Percentiles rank a stretch among this genome's conserved stretches.
Conservation (phyloP, 345 rosid species). For the Hevea brasiliensis region DNA sequence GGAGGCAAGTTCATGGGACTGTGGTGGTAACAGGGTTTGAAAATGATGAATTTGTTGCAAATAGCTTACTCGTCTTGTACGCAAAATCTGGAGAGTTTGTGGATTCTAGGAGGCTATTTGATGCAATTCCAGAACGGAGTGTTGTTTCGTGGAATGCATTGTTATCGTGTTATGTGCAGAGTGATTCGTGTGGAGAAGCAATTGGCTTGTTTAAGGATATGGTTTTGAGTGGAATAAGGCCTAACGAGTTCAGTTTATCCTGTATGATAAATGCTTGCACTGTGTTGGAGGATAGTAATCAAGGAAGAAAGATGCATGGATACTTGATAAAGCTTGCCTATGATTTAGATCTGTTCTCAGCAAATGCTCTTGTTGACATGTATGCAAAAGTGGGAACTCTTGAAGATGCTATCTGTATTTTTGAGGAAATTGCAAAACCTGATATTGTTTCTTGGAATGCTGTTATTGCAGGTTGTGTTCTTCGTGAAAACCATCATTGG, state of each 20-base stretch:
- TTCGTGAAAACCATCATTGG: slow-evolving; percentile 36
- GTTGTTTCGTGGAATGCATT: slow-evolving; percentile 65
- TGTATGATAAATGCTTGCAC: slow-evolving; percentile 55
- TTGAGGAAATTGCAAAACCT: slow-evolving; percentile 47
- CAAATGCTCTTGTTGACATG: slow-evolving; percentile 72
- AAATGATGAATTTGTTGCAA: slow-evolving; percentile 54
- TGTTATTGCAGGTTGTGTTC: slow-evolving; percentile 58
- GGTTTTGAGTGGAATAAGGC: slow-evolving; percentile 47
- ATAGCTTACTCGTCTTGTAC: slow-evolving; percentile 56
- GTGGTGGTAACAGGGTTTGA: slow-evolving; percentile 54
- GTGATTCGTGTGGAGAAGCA: slow-evolving; percentile 41
- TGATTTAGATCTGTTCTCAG: slow-evolving; percentile 45
- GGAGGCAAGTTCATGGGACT: slow-evolving; percentile 58
- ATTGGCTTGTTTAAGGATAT: slow-evolving; percentile 46
- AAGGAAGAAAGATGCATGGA: slow-evolving; percentile 52
- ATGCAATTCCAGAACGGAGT: slow-evolving; percentile 41
- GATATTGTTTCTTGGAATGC: slow-evolving; percentile 72
- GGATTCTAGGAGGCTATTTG: slow-evolving; percentile 52
- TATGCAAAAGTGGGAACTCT: slow-evolving; percentile 53
- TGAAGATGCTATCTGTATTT: slow-evolving; percentile 41
- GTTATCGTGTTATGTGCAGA: slow-evolving; percentile 55
- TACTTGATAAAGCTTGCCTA: slow-evolving; percentile 53
- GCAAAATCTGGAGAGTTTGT: slow-evolving; percentile 52
- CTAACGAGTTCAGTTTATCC: slow-evolving; percentile 63
- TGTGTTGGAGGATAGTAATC: slow-evolving; percentile 42